Base-by-base conservation (phyloP, 1,284 basidiomycete genomes). In the Farysia itapuensis region DNA sequence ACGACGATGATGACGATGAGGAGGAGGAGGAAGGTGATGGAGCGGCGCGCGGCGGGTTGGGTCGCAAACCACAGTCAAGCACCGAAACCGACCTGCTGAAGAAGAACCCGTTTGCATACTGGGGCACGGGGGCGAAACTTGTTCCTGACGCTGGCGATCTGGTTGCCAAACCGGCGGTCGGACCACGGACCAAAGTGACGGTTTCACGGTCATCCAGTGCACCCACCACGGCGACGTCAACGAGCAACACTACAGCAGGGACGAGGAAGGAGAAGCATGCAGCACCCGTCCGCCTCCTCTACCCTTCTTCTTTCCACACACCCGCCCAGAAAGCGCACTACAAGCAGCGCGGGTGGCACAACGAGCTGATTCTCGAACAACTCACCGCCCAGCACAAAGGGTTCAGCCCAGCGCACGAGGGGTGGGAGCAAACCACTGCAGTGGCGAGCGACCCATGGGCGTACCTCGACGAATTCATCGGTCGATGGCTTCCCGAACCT, bases 1-100 rank as follows among this genome's bases (percentile, higher is more conserved):
- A 79, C 32, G 80, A 80, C 35, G 80, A 79, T 11, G 79, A 80
- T 4, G 69, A 63, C 13, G 72, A 71, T 11, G 73, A 72, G 15
- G 72, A 64, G 13, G 72, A 65, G 29, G 25, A 54, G 14, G 15
- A 32, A 7, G 30, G 8, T 7, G 30, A 11, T 9, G 34, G 19
- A 5, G 8, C 34, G 9, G 34, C 34, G 15, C 8, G 11, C 12
- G 31, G 16, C 9, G 50, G 36, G n/a, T 42, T 53, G 12, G 57
- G 57, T 9, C 50, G 50, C 33, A 60, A 50, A 28, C 34, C 46
- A 6, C 50, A 45, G 18, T 49, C 40, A 19, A 48, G 37, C 48
- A 11, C 29, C 18, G 71, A 73, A 40, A 60, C 64, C 22, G 70
- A 75, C 22, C 44, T 65, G 29, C 26, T 75, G 30, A 61, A 67